Conservation (phyloP, 1,139 yeast species). For the Yamadazyma conglobata region DNA sequence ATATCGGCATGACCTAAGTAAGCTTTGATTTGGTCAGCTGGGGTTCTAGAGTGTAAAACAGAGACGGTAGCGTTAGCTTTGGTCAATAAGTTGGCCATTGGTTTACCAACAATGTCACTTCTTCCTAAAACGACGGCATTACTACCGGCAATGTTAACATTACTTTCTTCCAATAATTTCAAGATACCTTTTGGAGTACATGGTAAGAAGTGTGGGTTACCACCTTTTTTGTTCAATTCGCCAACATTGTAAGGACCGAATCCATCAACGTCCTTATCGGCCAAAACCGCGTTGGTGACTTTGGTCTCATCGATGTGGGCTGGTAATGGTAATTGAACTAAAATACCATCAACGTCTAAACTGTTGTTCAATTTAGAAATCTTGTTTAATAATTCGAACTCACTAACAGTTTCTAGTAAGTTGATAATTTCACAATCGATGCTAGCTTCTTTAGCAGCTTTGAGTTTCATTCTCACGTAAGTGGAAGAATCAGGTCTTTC, state of each 20-base stretch:
- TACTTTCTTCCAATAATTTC: constrained; percentile 63
- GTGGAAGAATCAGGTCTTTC: constrained; percentile 85
- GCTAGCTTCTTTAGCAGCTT: constrained; percentile 85
- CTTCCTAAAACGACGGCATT: constrained; percentile 95
- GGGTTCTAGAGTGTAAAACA: constrained; percentile 73
- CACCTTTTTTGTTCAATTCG: constrained; percentile 86
- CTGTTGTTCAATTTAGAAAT: constrained; percentile 66
- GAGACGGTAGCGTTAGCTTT: constrained; percentile 86
- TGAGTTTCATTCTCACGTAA: constrained; percentile 92
- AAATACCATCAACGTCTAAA: constrained; percentile 74
- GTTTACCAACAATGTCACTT: constrained; percentile 94
- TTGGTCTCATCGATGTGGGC: constrained; percentile 72
- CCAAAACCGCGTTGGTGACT: constrained; percentile 72
- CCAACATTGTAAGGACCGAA: constrained; percentile 90
- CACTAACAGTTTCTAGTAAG: constrained; percentile 59
- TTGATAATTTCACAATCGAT: constrained; percentile 68
- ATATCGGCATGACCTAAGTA: constrained; percentile 76
- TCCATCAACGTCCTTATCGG: constrained; percentile 93
- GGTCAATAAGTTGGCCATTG: constrained; percentile 79
- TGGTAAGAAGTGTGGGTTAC: constrained; percentile 81
- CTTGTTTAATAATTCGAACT: constrained; percentile 55
- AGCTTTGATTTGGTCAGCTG: constrained; percentile 50
- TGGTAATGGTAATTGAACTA: constrained; percentile 92
- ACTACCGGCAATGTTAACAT: constrained; percentile 66
- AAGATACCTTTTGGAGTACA: constrained; percentile 97